Percentiles rank a stretch among this genome's conserved stretches.
Conservation (phyloP, 371 early-diverging fungal genomes). For the Ordospora pajunii region DNA sequence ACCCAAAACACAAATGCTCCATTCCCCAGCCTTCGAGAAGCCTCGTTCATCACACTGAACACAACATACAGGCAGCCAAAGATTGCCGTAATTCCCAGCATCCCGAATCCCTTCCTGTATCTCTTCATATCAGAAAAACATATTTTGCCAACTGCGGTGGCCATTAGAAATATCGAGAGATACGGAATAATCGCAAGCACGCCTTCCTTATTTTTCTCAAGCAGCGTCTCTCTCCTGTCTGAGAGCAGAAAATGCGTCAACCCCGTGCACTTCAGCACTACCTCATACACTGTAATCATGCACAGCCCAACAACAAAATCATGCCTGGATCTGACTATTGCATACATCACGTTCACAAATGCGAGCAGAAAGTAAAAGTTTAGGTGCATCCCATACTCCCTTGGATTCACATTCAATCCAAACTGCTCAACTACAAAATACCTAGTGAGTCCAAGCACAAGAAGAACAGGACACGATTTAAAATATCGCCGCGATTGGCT, state of each 20-base stretch:
- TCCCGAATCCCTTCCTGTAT: neutral
- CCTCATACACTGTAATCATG: constrained; percentile 27
- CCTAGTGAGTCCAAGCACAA: constrained; percentile 51
- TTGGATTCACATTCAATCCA: constrained; percentile 50
- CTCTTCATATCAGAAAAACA: constrained; percentile 7
- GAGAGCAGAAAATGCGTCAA: neutral
- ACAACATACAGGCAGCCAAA: constrained; percentile 21
- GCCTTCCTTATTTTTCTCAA: constrained; percentile 56
- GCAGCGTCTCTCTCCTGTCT: constrained; percentile 24
- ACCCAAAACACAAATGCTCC: constrained; percentile 22
- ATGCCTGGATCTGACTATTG: neutral
- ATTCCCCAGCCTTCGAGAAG: constrained; percentile 47
- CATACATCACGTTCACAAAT: constrained; percentile 21
- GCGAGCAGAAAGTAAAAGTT: constrained; percentile 60
- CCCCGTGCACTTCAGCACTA: neutral
- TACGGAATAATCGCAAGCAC: constrained; percentile 47
- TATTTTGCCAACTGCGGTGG: constrained; percentile 39
- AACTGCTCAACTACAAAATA: constrained; percentile 27
- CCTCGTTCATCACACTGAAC: neutral
- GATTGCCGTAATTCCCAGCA: neutral
- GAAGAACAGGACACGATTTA: constrained; percentile 22
- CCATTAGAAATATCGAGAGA: constrained; percentile 49
- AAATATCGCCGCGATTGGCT: neutral
- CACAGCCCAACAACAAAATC: neutral
- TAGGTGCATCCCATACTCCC: constrained; percentile 57